Percentiles rank a stretch among this genome's conserved stretches.
Conservation (phyloP, 441 rosid species). For the Cnidoscolus chayamansa region DNA sequence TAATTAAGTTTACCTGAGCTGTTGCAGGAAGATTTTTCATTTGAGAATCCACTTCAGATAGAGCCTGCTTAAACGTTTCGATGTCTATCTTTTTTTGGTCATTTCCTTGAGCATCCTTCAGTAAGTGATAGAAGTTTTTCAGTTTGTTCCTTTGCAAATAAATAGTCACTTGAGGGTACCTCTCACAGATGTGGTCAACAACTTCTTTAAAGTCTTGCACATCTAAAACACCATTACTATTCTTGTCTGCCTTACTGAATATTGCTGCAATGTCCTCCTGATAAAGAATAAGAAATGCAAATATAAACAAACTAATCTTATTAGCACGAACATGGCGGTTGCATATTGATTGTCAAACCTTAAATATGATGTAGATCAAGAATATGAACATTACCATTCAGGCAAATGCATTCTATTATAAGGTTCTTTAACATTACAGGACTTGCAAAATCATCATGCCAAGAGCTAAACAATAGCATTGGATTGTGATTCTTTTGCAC, state of each 20-base stretch:
- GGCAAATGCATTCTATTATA: not conserved
- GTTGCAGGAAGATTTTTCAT: conserved; percentile 92
- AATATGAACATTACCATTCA: not conserved
- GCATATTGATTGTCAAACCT: not conserved
- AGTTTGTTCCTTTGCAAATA: conserved; percentile 64
- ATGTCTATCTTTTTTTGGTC: conserved; percentile 49
- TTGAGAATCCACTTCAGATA: conserved; percentile 73
- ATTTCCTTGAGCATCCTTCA: conserved; percentile 51
- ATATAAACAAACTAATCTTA: not conserved
- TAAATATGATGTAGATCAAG: not conserved
- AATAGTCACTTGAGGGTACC: conserved; percentile 85
- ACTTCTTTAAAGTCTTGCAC: conserved; percentile 70
- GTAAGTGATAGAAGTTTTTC: conserved; percentile 51
- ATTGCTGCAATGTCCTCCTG: conserved; percentile 78
- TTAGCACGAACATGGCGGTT: not conserved
- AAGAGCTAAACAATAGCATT: no score
- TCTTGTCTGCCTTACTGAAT: conserved; percentile 71
- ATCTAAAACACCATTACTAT: conserved; percentile 66
- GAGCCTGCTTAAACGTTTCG: conserved; percentile 66
- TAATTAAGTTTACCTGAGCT: conserved; percentile 56
- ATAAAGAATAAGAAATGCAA: conserved; percentile 14
- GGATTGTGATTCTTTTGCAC: not conserved
- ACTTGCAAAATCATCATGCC: no score
- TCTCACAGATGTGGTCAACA: conserved; percentile 59
- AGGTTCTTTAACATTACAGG: not conserved